phyloP scores from a whole-genome alignment of 2,329 filamentous ascomycete genomes.

The Colletotrichum spinosum region DNA sequence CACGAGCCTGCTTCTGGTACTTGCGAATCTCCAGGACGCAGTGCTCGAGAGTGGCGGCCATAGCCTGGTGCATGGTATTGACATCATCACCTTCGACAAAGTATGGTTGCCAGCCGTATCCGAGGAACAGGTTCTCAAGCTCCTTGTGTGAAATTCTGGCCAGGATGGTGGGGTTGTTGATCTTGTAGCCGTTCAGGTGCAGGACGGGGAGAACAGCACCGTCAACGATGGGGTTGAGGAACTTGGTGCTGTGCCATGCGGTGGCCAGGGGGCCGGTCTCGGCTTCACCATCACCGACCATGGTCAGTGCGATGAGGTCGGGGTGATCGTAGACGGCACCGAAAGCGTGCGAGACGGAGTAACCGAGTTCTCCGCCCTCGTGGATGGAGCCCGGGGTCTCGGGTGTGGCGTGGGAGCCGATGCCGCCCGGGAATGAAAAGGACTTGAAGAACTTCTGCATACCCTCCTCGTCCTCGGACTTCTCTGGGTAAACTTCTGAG shows the following conservation, averaged over 20 bases:
- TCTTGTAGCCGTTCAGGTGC: constrained; percentile 87
- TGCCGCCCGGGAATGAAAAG: constrained; percentile 84
- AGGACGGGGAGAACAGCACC: constrained; percentile 82
- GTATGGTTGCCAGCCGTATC: constrained; percentile 84
- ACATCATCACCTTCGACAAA: constrained; percentile 83
- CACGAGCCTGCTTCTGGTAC: constrained; percentile 78
- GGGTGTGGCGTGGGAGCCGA: constrained; percentile 82
- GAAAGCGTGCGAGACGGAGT: constrained; percentile 83
- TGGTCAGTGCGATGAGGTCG: constrained; percentile 78
- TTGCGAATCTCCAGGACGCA: constrained; percentile 77
- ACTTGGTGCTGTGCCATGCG: constrained; percentile 86
- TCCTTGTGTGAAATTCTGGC: constrained; percentile 81
- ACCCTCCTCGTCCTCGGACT: constrained; percentile 75
- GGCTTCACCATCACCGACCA: constrained; percentile 85
- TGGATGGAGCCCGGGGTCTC: constrained; percentile 83
- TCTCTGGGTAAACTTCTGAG: constrained; percentile 81
- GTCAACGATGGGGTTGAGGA: constrained; percentile 82
- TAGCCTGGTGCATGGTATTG: constrained; percentile 83
- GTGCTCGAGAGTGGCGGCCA: constrained; percentile 80
- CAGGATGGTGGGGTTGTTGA: constrained; percentile 82
- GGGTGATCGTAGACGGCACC: constrained; percentile 82
- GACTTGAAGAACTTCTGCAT: constrained; percentile 84
- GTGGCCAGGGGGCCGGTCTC: constrained; percentile 84
- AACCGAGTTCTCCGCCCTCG: constrained; percentile 86
- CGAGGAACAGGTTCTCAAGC: constrained; percentile 74